Evolutionary conservation across 768 basidiomycete genomes (phyloP).

Genomic region (Antrodiella citrinella): DNA sequence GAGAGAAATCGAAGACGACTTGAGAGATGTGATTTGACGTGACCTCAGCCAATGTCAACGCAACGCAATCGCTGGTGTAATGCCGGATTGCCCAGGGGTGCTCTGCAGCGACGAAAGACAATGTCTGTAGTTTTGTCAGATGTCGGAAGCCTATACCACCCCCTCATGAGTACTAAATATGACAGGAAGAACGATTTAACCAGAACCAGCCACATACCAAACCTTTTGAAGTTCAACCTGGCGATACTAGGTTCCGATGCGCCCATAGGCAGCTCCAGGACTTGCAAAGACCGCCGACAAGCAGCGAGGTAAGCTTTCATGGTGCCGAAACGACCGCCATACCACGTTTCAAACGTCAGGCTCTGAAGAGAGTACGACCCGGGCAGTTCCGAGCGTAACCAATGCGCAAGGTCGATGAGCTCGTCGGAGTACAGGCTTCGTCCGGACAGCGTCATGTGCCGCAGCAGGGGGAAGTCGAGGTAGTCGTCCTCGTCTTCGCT

Average conservation of each 20-base stretch:
- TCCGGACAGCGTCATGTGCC: background rate
- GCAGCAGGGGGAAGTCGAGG: background rate
- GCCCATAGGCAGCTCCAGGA: background rate
- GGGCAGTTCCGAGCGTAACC: background rate
- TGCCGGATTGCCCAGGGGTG: background rate
- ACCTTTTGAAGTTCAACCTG: background rate
- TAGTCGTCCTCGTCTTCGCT: background rate
- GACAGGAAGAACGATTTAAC: background rate
- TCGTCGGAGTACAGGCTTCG: background rate
- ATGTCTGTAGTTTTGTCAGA: background rate
- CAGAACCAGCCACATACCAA: background rate
- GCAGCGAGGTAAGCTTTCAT: background rate
- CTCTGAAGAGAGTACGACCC: background rate
- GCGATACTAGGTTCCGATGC: background rate
- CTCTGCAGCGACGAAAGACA: background rate
- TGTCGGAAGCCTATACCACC: background rate
- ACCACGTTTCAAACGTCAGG: background rate
- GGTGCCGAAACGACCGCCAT: background rate
- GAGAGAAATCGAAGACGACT: background rate
- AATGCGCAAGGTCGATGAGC: background rate
- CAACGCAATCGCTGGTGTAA: background rate
- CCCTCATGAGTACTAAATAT: background rate
- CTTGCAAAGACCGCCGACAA: background rate
- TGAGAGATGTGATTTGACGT: background rate
- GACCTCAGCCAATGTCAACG: background rate